Evolutionary conservation across 345 rosid species (phyloP).

Genomic region (Hibiscus trionum): DNA sequence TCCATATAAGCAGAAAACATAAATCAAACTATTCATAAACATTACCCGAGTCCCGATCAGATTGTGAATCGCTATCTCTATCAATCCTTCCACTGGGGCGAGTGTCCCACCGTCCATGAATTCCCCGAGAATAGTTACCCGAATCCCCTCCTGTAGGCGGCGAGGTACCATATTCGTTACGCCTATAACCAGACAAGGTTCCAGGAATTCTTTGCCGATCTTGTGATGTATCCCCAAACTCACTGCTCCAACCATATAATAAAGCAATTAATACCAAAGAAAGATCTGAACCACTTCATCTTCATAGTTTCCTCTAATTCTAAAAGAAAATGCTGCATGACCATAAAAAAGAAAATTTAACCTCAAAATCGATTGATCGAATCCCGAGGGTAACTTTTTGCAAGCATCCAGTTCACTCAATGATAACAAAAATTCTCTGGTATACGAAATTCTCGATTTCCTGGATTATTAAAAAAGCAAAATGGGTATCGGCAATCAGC

Average conservation of each 20-base stretch:
- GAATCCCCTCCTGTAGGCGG: constrained; percentile 78
- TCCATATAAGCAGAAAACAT: constrained; percentile 2
- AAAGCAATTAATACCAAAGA: constrained; percentile 5
- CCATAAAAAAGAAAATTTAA: constrained; percentile 17
- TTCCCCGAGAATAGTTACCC: constrained; percentile 42
- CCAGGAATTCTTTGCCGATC: constrained; percentile 56
- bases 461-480: constrained; percentile 34
- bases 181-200: constrained; percentile 47
- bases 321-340: background rate
- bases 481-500: background rate
- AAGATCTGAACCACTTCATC: background rate
- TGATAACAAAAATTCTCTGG: constrained; percentile 64
- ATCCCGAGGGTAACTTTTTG: constrained; percentile 61
- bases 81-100: constrained; percentile 74
- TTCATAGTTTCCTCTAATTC: background rate
- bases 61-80: constrained; percentile 64
- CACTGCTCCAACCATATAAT: constrained; percentile 33
- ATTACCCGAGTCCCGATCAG: constrained; percentile 74
- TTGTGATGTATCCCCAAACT: constrained; percentile 50
- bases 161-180: constrained; percentile 78
- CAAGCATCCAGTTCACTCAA: constrained; percentile 63
- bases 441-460: constrained; percentile 46
- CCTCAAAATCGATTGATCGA: constrained; percentile 52
- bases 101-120: constrained; percentile 82
- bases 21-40: constrained; percentile 1